Percentiles rank a stretch among this genome's conserved stretches.
Conservation (phyloP, 2,329 filamentous ascomycete genomes). For the Lachnellula occidentalis region DNA sequence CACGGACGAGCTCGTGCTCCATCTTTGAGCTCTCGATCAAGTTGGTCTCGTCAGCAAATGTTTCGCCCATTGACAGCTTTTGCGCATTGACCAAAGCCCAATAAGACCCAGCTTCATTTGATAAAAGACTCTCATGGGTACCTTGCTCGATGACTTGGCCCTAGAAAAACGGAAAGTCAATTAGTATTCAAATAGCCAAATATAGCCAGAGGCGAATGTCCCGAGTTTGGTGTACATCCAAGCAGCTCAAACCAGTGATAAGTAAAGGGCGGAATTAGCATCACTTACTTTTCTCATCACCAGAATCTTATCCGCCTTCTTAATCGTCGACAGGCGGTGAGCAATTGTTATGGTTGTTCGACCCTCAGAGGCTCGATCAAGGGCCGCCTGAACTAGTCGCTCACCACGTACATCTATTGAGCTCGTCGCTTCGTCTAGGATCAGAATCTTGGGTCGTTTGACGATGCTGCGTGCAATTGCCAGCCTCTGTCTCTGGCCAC, state of each 20-base stretch:
- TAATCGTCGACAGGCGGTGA: slow-evolving; percentile 65
- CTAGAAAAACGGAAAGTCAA: slow-evolving; percentile 26
- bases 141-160: slow-evolving; percentile 70
- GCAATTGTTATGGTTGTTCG: slow-evolving; percentile 60
- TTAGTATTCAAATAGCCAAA: no score
- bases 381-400: slow-evolving; percentile 47
- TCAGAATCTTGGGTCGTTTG: slow-evolving; percentile 60
- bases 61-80: slow-evolving; percentile 27
- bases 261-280: slow-evolving; percentile 67
- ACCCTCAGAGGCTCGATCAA: slow-evolving; percentile 48
- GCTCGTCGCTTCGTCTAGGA: slow-evolving; percentile 66
- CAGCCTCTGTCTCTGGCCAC: slow-evolving; percentile 73
- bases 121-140: slow-evolving; percentile 66
- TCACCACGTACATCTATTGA: slow-evolving; percentile 43
- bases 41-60: slow-evolving; percentile 22
- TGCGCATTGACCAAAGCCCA: slow-evolving; percentile 61
- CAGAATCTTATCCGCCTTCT: slow-evolving; percentile 71
- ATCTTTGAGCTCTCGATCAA: slow-evolving; percentile 15
- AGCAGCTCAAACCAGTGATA: no score
- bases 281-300: slow-evolving; percentile 79
- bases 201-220: no score
- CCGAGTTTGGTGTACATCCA: no score
- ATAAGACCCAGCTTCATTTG: slow-evolving; percentile 55
- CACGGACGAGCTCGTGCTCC: slow-evolving; percentile 15
- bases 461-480: slow-evolving; percentile 68